Conservation (phyloP, 805 yeast genomes). For the Pichia sporocuriosa region DNA sequence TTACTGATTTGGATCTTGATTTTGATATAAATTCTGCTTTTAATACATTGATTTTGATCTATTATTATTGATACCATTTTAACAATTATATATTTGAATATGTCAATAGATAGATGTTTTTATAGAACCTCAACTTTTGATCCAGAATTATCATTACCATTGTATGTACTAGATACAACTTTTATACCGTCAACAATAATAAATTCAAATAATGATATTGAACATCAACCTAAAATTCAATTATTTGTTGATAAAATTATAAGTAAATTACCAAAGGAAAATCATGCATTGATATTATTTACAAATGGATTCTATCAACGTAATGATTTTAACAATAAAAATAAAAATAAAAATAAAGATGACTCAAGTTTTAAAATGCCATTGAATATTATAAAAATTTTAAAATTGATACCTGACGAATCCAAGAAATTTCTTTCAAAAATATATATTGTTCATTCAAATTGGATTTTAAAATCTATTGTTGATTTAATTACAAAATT, state of each 20-base stretch:
- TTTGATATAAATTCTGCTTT: too few species aligned
- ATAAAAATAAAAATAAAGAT: neutral
- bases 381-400: slow-evolving; percentile 33
- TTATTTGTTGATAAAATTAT: slow-evolving; percentile 54
- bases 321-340: neutral
- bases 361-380: slow-evolving; percentile 21
- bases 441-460: slow-evolving; percentile 80
- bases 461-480: slow-evolving; percentile 79
- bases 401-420: slow-evolving; percentile 50
- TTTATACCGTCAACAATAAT: slow-evolving; percentile 55
- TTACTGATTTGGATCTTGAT: too few species aligned
- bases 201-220: slow-evolving; percentile 26
- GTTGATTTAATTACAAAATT: slow-evolving; percentile 66
- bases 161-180: slow-evolving; percentile 79
- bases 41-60: too few species aligned
- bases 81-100: neutral
- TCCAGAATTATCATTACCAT: slow-evolving; percentile 59
- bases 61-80: too few species aligned
- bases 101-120: slow-evolving; percentile 8
- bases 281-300: slow-evolving; percentile 66
- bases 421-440: slow-evolving; percentile 49
- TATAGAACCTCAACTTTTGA: slow-evolving; percentile 51
- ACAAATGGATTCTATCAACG: slow-evolving; percentile 67
- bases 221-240: slow-evolving; percentile 26
- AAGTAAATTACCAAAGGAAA: slow-evolving; percentile 48